These are phyloP conservation scores for Calocybe gangraenosa DNA, from an alignment of 768 basidiomycete species.

Conservation along the genomic window DNA sequence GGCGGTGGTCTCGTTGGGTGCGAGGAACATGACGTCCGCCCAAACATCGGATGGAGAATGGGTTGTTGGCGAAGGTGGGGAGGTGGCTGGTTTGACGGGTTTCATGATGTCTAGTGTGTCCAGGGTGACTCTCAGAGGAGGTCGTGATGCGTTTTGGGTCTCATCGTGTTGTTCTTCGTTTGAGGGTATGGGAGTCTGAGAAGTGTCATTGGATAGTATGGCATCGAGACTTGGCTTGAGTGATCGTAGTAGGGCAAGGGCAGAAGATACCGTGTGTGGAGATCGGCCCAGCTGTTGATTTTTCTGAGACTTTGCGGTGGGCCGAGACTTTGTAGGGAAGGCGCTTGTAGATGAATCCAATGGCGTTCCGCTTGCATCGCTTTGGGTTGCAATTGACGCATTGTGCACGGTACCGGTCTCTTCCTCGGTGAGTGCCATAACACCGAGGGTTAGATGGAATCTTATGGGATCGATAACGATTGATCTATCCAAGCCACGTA, in stretches of 20 bases:
- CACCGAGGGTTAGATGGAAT: constrained; percentile 73
- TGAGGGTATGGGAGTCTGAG: too few relatives aligned
- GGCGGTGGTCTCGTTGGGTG: constrained; percentile 35
- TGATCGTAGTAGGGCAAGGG: constrained; percentile 39
- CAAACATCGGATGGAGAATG: constrained; percentile 16
- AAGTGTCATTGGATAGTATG: constrained; percentile 27
- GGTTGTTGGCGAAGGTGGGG: not conserved
- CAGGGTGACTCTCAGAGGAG: constrained; percentile 30
- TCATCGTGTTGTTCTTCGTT: too few relatives aligned
- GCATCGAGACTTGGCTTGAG: constrained; percentile 38
- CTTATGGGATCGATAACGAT: constrained; percentile 55
- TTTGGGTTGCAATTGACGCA: not conserved
- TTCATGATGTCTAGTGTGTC: constrained; percentile 46
- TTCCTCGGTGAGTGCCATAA: constrained; percentile 52
- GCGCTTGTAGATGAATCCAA: not conserved
- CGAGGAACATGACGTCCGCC: constrained; percentile 57
- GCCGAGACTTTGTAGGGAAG: too few relatives aligned
- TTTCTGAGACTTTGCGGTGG: not conserved
- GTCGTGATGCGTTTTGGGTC: too few relatives aligned
- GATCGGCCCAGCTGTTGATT: not conserved
- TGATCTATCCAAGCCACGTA: constrained; percentile 54
- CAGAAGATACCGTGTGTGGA: constrained; percentile 31
- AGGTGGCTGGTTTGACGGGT: constrained; percentile 9
- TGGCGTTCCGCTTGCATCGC: not conserved
- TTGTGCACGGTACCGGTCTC: not conserved